Evolutionary conservation across 1,284 basidiomycete species (phyloP), one percentile per base, ranked within the genome.

Genomic region (Malassezia equina): DNA sequence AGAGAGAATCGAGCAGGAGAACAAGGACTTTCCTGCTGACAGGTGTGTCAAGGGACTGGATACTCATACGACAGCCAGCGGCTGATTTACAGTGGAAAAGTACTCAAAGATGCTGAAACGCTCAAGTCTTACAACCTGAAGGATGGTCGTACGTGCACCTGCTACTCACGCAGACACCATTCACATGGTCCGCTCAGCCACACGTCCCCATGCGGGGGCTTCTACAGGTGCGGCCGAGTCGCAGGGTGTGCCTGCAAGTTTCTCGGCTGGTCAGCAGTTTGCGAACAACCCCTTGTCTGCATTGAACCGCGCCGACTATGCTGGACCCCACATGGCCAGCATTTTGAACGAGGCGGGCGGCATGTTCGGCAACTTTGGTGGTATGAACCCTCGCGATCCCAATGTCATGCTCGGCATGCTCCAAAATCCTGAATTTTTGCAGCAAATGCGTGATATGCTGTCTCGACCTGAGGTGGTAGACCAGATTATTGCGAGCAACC

Each of bases 71-170:
- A 21, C 45, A 56, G 61, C 15, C 70, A 71, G 47, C 55, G 70
- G 17, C 60, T 73, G 31, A 73, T 73, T 54, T 71, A 73, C 55
- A 62, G 62, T 32, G 70, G 70, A 41, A 73, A 73, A 51, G 70
- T 73, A 11, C 61, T 73, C 41, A 73, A 73, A 51, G 70, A 73
- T 42, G 62, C 66, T 2, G 64, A 69, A 39, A 53, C 59, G 11
- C 56, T 73, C 8, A 52, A 59, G 12, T 53, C 60, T 17, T 73
- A 73, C 66, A 69, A 71, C 54, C 55, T 73, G 50, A 63, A 70
- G 55, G 61, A 65, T 27, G 62, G 60, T 13, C 64, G 59, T 61
- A 36, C 33, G 59, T 60, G 19, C 8, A 5, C 12, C 17, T 25
- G 17, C 55, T 28, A 12, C 42, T 25, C 17, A 19, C n/a, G 17